Conservation (phyloP, 257 asterid genomes). For the Scutellaria galericulata region DNA sequence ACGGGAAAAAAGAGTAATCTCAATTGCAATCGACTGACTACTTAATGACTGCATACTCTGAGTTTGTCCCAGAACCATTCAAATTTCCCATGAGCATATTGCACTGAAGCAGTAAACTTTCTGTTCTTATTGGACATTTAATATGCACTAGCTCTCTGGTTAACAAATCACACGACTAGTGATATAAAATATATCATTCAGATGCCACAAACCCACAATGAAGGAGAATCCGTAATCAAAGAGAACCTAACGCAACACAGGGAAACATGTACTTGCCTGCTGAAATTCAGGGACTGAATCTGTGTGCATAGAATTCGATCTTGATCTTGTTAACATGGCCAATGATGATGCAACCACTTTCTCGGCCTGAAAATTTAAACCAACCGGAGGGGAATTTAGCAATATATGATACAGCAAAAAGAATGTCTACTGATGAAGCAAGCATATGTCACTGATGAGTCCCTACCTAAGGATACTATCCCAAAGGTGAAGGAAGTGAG, state of each 20-base stretch:
- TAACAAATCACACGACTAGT: conserved; percentile 24
- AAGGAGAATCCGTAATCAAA: neutral
- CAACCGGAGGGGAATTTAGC: conserved; percentile 35
- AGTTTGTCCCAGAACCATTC: neutral
- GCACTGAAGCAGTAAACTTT: conserved; percentile 26
- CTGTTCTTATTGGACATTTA: neutral
- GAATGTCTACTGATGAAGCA: conserved; percentile 25
- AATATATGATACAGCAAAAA: conserved; percentile 23
- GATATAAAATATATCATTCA: conserved; percentile 27
- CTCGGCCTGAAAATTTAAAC: conserved; percentile 66
- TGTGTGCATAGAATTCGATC: conserved; percentile 33
- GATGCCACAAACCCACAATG: conserved; percentile 26
- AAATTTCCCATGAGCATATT: conserved; percentile 17
- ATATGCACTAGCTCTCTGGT: conserved; percentile 5
- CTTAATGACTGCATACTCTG: conserved; percentile 13
- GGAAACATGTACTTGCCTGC: conserved; percentile 59
- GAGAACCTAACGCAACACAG: conserved; percentile 22
- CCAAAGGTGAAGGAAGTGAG: conserved; percentile 25
- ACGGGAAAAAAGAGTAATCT: neutral
- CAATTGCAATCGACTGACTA: conserved; percentile 6
- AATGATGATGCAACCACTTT: conserved; percentile 75
- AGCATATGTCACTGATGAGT: conserved; percentile 25
- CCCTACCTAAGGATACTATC: conserved; percentile 13
- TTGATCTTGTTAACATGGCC: conserved; percentile 59
- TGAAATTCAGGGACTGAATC: conserved; percentile 57